Base-by-base conservation (phyloP, 257 asterid species). In the Solanum paucissectum region DNA sequence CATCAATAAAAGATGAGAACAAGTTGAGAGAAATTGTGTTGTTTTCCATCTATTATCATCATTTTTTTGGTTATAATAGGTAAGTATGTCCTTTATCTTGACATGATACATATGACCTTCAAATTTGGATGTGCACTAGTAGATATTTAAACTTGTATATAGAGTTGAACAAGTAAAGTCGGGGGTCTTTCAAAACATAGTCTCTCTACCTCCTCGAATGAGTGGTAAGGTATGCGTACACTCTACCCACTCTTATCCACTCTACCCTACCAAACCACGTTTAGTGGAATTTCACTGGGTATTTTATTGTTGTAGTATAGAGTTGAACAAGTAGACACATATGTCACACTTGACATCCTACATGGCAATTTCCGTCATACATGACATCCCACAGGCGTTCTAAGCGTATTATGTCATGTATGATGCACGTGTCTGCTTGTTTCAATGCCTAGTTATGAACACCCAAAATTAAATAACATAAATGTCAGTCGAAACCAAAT, bases 101-200 rank as follows among this genome's bases (percentile, higher is more conserved):
- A 40, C 12, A 12, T 9, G n/a, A 52, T 52, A 52, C 2, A 13
- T 52, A 52, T 52, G 23, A 16, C 9, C 23, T 52, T 6, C 2
- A 52, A 18, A 0, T 52, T 18, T 52, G 9, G 0, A 18, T 52
- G 4, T 16, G 2, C 0, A 18, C 4, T 1, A 1, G 10, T 55
- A 55, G 1, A 55, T 0, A 55, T 0, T 55, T 55, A 20, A 20
- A 55, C 0, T 20, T 55, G 25, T 7, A 55, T 20, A 55, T 20
- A 55, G 2, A 20, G 1, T 20, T 55, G 2, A 55, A 52, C 21
- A 52, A 16, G 3, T 6, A 52, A 3, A 52, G 62, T 16, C 0
- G 3, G 7, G 9, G 62, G 9, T 2, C 21, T 52, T 52, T 6
- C 7, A 2, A 46, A 46, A 46, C 44, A 5, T 13, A 6, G 23